Base-by-base conservation (phyloP, 768 basidiomycete genomes). In the Termitomyces heimii region DNA sequence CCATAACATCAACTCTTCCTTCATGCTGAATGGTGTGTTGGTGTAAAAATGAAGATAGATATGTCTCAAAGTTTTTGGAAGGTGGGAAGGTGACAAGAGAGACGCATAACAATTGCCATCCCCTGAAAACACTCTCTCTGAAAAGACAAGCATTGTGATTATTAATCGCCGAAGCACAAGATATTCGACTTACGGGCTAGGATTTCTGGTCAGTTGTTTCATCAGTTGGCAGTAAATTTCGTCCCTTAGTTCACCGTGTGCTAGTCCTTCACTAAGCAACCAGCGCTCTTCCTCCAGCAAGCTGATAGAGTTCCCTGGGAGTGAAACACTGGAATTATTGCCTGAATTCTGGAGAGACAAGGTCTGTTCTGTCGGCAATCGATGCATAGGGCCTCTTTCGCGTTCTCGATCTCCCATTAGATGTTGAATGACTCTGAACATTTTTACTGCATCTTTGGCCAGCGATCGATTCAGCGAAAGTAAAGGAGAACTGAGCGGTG, bases 351-450 rank as follows among this genome's bases (percentile, higher is more conserved):
- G 65, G 59, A 75, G 75, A 7, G 81, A 78, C 7, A 74, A 67
- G 53, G 78, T 77, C 44, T 62, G 70, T 42, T 80, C 78, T n/a
- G 71, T 61, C 50, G 75, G 74, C 18, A 77, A 52, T 4, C 82
- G 82, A 43, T 83, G 73, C 20, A 75, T 77, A n/a, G 78, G 72
- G 3, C 78, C 69, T 57, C 76, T 81, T 58, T 90, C 89, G 24
- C 83, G 83, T 62, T 93, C 89, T 8, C 92, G 81, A 66, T 97
- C 94, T 39, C 93, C 93, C 94, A 97, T 98, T 45, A 95, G 83
- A 55, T 86, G 88, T 67, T 97, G 95, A 44, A 96, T 82, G 28
- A 92, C 85, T 66, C 89, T 92, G 81, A 97, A 98, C 5, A 86
- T 78, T 66, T 84, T 87, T 55, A 94, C 81, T 0, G 92, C 91